Percentiles rank a stretch among this genome's conserved stretches.
These are phyloP conservation scores for Aspergillus quadrilineatus DNA, from an alignment of 2,329 filamentous ascomycete genomes.

Conservation along the genomic window DNA sequence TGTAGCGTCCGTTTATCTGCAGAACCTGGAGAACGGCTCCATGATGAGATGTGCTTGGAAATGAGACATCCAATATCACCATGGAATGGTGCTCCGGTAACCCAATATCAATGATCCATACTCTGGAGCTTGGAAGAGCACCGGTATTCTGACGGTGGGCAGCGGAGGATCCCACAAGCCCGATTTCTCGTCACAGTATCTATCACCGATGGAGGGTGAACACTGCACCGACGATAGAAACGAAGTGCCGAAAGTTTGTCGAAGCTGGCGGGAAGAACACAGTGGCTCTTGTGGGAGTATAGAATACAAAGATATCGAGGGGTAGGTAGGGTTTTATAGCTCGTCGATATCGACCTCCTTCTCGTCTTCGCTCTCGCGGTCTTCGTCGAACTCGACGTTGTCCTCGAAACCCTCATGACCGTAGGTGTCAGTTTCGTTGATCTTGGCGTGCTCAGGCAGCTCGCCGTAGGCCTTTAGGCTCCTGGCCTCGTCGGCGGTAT, in stretches of 20 bases:
- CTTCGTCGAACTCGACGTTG: constrained; percentile 99
- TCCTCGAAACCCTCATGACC: constrained; percentile 90
- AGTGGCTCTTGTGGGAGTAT: constrained; percentile 31
- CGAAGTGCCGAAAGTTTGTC: constrained; percentile 19
- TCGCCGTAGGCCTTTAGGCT: constrained; percentile 96
- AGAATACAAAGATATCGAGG: constrained; percentile 30
- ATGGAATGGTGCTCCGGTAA: constrained; percentile 12
- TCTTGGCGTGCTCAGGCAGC: constrained; percentile 95
- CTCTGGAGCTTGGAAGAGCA: constrained; percentile 24
- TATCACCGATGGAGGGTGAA: constrained; percentile 7
- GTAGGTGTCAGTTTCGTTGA: constrained; percentile 97
- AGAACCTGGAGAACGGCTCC: constrained; percentile 22
- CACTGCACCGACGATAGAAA: constrained; percentile 19
- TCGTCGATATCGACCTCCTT: constrained; percentile 95
- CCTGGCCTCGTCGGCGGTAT: constrained; percentile 92
- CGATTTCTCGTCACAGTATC: constrained; percentile 12
- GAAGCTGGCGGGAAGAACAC: constrained; percentile 21
- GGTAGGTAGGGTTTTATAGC: constrained; percentile 61
- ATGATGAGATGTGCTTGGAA: constrained; percentile 18
- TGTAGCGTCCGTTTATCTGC: constrained; percentile 32
- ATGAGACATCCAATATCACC: constrained; percentile 14
- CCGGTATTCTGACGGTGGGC: constrained; percentile 17
- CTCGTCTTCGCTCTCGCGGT: constrained; percentile 66
- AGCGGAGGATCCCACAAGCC: constrained; percentile 17
- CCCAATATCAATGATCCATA: constrained; percentile 30